phyloP scores from a whole-genome alignment of 2,329 filamentous ascomycete species.

The Aureobasidium uvarum region DNA sequence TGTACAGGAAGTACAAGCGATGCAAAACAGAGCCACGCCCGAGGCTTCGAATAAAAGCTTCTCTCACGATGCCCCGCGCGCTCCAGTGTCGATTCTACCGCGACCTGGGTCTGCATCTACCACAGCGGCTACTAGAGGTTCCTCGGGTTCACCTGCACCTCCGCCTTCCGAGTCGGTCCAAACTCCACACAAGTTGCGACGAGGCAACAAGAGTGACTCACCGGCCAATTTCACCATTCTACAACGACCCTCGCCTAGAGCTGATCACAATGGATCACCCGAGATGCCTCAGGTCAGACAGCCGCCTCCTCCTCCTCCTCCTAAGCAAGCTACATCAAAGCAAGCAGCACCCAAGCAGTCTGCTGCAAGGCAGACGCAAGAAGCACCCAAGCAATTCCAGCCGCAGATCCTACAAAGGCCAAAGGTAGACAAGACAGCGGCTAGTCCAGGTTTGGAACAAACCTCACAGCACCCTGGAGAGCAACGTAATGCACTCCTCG shows the following conservation, averaged over 20 bases:
- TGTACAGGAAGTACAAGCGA: slow-evolving; percentile 21
- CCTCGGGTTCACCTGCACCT: slow-evolving; percentile 28
- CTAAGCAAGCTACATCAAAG: slow-evolving; percentile 3
- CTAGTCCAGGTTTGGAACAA: neutral
- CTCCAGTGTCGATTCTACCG: slow-evolving; percentile 27
- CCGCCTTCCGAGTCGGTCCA: slow-evolving; percentile 27
- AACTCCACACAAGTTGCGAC: slow-evolving; percentile 25
- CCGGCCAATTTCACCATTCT: slow-evolving; percentile 29
- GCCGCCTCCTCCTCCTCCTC: slow-evolving; percentile 25
- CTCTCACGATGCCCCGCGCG: slow-evolving; percentile 12
- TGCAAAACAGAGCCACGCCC: neutral
- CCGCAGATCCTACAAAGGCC: slow-evolving; percentile 37
- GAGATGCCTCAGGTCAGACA: slow-evolving; percentile 2
- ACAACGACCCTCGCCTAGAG: slow-evolving; percentile 27
- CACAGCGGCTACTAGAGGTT: slow-evolving; percentile 8
- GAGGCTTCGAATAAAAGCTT: slow-evolving; percentile 1
- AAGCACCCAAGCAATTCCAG: slow-evolving; percentile 33
- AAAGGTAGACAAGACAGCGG: slow-evolving; percentile 27
- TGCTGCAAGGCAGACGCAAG: slow-evolving; percentile 26
- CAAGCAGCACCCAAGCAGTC: slow-evolving; percentile 28
- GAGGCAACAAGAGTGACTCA: slow-evolving; percentile 27
- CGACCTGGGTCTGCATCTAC: slow-evolving; percentile 25
- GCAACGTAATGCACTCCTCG: slow-evolving; percentile 28
- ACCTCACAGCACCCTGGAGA: slow-evolving; percentile 1
- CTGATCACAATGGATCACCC: slow-evolving; percentile 27